Base-by-base conservation (phyloP, 2,329 filamentous ascomycete genomes). In the Epichloe elymi region DNA sequence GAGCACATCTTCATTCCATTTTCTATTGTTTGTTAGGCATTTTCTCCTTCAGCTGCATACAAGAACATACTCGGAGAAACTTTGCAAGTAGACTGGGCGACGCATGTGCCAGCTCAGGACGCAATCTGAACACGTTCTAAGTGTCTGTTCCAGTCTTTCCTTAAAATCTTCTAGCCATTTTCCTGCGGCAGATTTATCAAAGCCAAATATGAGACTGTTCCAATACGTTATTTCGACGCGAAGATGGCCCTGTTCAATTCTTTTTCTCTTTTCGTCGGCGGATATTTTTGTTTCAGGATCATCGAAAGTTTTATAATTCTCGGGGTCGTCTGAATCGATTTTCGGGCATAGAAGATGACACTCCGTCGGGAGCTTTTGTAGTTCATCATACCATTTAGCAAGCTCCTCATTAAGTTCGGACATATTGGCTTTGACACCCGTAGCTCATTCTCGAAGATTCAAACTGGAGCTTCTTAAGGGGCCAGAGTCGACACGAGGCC, bases 91-190 rank as follows among this genome's bases (percentile, higher is more conserved):
- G 51, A 71, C 69, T 54, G 78, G 77, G 55, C 86, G 82, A 33
- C 75, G 76, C 61, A 80, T 80, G 64, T 90, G 86, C 76, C 86
- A 90, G 58, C 82, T 82, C 54, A 81, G 74, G 48, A 86, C 82
- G 62, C 86, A 90, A 48, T 78, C 73, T 49, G 87, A 79, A 65
- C 86, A 90, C 52, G 68, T 72, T 52, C 73, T 77, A 23, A 90
- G 71, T 39, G 76, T 75, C 11, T 69, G 63, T 55, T 83, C 78
- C 19, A 85, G 70, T 19, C 76, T 73, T 5, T 66, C 60, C 49
- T 71, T 74, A 59, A 87, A 85, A 55, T 79, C 76, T 14, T 74
- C 69, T 41, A 82, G 71, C 67, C 83, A 76, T 53, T 74, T 71
- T 30, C 78, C 76, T 3, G 78, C 76, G 48, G 78, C 74, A 46